Conservation (phyloP, 2,329 filamentous ascomycete genomes). For the Monilinia laxa region DNA sequence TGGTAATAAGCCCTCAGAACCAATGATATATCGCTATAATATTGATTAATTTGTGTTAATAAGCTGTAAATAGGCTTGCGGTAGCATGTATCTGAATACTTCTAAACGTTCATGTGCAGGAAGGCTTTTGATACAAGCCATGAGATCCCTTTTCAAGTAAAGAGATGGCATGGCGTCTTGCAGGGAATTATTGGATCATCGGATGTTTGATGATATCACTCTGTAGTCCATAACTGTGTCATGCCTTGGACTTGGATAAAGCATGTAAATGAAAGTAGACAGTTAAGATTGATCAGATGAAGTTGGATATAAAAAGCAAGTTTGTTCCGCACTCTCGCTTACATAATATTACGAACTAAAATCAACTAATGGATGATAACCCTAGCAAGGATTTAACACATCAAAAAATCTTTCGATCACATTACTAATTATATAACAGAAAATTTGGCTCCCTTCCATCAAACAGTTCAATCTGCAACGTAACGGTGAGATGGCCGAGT, state of each 20-base stretch:
- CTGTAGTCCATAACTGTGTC: too few species aligned
- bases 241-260: too few species aligned
- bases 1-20: neutral
- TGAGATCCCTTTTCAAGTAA: neutral
- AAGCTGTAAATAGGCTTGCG: neutral
- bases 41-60: neutral
- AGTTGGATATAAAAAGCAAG: too few species aligned
- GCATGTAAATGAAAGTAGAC: too few species aligned
- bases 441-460: fast-evolving
- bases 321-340: neutral
- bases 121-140: neutral
- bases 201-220: too few species aligned
- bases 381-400: neutral
- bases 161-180: too few species aligned
- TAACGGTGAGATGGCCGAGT: slow-evolving; percentile 19
- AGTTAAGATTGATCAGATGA: too few species aligned
- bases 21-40: neutral
- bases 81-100: neutral
- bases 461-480: neutral
- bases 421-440: fast-evolving
- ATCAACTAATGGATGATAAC: neutral
- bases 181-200: too few species aligned
- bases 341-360: neutral
- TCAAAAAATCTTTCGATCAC: neutral
- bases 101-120: neutral